phyloP scores from a whole-genome alignment of 768 basidiomycete species.

The Lactarius deliciosus region DNA sequence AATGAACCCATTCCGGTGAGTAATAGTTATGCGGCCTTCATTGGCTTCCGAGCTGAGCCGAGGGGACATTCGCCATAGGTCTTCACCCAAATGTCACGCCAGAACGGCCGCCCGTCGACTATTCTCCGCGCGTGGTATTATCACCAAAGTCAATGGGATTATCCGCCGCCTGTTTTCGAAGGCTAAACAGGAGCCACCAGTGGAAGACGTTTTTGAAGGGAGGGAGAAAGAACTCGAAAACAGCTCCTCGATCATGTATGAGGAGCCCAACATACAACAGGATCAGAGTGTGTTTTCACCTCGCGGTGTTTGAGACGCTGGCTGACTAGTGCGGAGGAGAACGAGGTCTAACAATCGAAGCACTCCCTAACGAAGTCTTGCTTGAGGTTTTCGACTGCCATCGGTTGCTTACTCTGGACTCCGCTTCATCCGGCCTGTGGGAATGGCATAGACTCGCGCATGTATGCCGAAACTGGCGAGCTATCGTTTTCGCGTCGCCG shows the following conservation, averaged over 20 bases:
- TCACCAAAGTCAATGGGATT: background rate
- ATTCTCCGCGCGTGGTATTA: background rate
- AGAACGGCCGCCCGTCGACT: background rate
- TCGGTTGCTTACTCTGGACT: background rate
- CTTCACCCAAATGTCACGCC: background rate
- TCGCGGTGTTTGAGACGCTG: background rate
- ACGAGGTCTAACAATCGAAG: background rate
- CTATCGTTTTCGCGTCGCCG: conserved; percentile 10
- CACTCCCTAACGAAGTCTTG: conserved; percentile 14
- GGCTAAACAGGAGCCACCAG: background rate
- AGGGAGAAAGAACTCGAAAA: background rate
- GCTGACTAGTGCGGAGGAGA: background rate
- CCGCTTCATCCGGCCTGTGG: background rate
- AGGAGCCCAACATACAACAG: background rate
- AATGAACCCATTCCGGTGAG: background rate
- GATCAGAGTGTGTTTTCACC: background rate
- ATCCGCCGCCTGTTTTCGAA: background rate
- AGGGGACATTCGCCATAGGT: background rate
- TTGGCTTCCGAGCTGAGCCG: background rate
- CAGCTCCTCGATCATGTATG: background rate
- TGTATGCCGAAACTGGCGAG: conserved; percentile 16
- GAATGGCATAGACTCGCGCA: conserved; percentile 19
- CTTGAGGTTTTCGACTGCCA: conserved; percentile 13
- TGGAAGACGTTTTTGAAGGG: background rate
- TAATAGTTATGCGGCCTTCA: background rate